These are phyloP conservation scores for Aspergillus candidus DNA, from an alignment of 2,329 filamentous ascomycete genomes.

Conservation along the genomic window DNA sequence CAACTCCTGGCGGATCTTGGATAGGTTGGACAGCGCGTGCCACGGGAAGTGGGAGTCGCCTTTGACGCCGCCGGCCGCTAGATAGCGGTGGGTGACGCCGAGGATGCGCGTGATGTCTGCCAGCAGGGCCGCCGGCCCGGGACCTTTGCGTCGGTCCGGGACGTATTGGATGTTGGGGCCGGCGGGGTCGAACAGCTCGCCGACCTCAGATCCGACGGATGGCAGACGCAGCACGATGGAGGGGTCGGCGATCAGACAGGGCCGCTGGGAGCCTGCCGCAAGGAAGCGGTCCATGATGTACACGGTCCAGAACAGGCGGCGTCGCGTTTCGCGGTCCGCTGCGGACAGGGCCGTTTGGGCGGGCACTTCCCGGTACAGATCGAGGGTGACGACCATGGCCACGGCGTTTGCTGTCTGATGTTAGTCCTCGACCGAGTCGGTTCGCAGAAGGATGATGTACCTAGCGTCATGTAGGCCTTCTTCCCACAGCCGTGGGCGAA, in stretches of 20 bases:
- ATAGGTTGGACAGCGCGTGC: slow-evolving; percentile 79
- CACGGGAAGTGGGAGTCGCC: slow-evolving; percentile 87
- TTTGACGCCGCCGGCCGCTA: slow-evolving; percentile 79
- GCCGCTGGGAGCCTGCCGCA: slow-evolving; percentile 72
- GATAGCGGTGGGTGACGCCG: slow-evolving; percentile 75
- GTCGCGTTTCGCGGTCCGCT: slow-evolving; percentile 66
- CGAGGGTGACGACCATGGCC: slow-evolving; percentile 76
- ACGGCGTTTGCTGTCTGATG: slow-evolving; percentile 58
- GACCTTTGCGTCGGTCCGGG: slow-evolving; percentile 63
- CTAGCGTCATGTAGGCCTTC: slow-evolving; percentile 79
- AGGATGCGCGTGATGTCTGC: slow-evolving; percentile 80
- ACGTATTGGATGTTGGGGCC: slow-evolving; percentile 71
- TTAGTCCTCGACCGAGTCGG: slow-evolving; percentile 1
- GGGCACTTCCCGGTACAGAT: slow-evolving; percentile 71
- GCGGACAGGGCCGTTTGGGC: slow-evolving; percentile 52
- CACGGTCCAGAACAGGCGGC: slow-evolving; percentile 83
- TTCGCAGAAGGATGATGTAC: slow-evolving; percentile 41
- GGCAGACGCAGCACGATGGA: slow-evolving; percentile 69
- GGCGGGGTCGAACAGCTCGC: slow-evolving; percentile 73
- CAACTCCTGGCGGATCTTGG: slow-evolving; percentile 77
- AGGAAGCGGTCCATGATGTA: slow-evolving; percentile 82
- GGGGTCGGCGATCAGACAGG: slow-evolving; percentile 72
- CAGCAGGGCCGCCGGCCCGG: slow-evolving; percentile 72
- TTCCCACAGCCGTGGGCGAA: slow-evolving; percentile 73
- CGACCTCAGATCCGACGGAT: slow-evolving; percentile 59